Evolutionary conservation across 179 eudicot species (phyloP).

Genomic region (Silene vulgaris): DNA sequence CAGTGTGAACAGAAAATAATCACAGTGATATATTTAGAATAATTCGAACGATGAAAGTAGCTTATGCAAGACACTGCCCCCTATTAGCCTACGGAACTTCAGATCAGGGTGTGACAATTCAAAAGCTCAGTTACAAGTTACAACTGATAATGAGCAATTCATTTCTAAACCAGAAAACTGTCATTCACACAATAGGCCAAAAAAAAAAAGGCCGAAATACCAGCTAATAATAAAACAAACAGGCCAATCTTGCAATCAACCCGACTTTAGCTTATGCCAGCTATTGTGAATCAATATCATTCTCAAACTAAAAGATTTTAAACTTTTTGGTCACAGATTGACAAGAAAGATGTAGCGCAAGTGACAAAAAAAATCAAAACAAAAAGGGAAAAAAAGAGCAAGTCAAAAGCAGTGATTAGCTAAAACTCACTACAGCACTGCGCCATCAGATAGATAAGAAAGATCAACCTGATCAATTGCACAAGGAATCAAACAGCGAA

Average conservation of each 20-base stretch:
- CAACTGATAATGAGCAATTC: background rate
- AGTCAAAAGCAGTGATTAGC: background rate
- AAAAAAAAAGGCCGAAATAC: no score
- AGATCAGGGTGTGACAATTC: background rate
- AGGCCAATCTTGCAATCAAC: background rate
- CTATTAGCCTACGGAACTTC: background rate
- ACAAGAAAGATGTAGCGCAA: background rate
- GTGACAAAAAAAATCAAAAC: background rate
- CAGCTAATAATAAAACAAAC: background rate
- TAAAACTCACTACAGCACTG: background rate
- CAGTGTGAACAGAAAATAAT: background rate
- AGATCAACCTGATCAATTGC: constrained; percentile 93
- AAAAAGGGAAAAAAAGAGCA: background rate
- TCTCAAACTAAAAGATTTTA: background rate
- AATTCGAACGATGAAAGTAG: background rate
- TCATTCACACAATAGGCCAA: no score
- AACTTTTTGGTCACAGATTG: background rate
- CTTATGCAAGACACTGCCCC: constrained; percentile 7
- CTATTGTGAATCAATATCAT: constrained; percentile 8
- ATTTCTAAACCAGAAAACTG: background rate
- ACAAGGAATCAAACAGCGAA: constrained; percentile 94
- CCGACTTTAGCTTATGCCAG: background rate
- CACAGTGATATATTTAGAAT: background rate
- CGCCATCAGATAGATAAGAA: background rate
- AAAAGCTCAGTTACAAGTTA: background rate